A percentile compares a stretch with the other conserved stretches of the same genome.
phyloP scores from a whole-genome alignment of 495 filamentous ascomycete genomes.

The Rostrohypoxylon terebratum region DNA sequence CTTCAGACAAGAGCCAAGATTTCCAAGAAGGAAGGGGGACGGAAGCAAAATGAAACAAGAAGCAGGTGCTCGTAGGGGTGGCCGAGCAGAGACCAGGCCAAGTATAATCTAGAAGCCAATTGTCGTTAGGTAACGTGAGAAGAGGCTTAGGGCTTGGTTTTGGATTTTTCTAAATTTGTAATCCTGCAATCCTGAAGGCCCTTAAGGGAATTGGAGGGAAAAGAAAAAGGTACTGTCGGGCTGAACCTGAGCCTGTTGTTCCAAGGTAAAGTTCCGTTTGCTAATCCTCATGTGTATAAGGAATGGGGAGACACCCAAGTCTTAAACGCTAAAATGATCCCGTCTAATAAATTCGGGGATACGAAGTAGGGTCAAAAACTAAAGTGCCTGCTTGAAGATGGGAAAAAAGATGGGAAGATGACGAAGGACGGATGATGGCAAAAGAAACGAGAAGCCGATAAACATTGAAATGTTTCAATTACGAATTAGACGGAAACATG shows the following conservation, averaged over 20 bases:
- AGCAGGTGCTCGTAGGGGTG: constrained; percentile 19
- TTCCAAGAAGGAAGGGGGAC: constrained; percentile 32
- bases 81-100: constrained; percentile 18
- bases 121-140: constrained; percentile 20
- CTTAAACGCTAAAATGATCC: constrained; percentile 18
- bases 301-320: constrained; percentile 3
- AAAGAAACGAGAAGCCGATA: not conserved
- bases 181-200: constrained; percentile 1
- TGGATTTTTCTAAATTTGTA: constrained; percentile 15
- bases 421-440: not conserved
- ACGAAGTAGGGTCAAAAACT: constrained; percentile 9
- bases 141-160: constrained; percentile 38
- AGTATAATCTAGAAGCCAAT: constrained; percentile 12
- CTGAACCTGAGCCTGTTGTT: constrained; percentile 23
- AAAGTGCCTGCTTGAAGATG: constrained; percentile 3
- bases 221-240: constrained; percentile 5
- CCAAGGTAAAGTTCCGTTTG: not conserved
- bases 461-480: constrained; percentile 33
- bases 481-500: constrained; percentile 1
- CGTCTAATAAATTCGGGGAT: constrained; percentile 27
- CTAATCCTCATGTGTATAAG: not conserved
- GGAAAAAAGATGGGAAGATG: constrained; percentile 15
- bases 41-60: constrained; percentile 38
- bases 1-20: constrained; percentile 15
- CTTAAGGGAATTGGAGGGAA: constrained; percentile 17